Conservation (phyloP, 208 protist genomes). For the Perkinsela sp. region DNA sequence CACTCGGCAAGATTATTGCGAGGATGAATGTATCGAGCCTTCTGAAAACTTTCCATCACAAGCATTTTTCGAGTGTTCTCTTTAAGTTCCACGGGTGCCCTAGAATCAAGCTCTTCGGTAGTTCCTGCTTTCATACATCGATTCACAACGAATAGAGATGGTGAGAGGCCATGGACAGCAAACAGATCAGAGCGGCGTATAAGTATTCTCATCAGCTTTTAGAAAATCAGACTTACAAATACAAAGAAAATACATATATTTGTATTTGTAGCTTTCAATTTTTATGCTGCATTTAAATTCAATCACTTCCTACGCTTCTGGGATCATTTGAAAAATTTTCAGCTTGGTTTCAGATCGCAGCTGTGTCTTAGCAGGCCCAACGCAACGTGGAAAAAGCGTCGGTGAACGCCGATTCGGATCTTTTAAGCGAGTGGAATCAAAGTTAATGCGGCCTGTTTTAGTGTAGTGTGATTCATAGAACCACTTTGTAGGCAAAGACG, state of each 20-base stretch:
- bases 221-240: too few species aligned
- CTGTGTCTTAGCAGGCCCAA: background rate
- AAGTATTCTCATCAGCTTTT: too few species aligned
- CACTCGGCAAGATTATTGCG: slow-evolving; percentile 49
- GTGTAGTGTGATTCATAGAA: slow-evolving; percentile 77
- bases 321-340: background rate
- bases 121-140: too few species aligned
- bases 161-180: too few species aligned
- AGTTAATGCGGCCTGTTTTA: slow-evolving; percentile 15
- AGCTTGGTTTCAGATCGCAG: background rate
- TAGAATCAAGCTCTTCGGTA: background rate
- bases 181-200: too few species aligned
- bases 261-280: too few species aligned
- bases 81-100: background rate
- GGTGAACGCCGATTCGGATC: background rate
- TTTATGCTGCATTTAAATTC: too few species aligned
- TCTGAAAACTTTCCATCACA: slow-evolving; percentile 44
- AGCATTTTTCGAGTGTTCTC: slow-evolving; percentile 28
- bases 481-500: slow-evolving; percentile 66
- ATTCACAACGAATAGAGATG: too few species aligned
- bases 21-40: slow-evolving; percentile 49
- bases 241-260: too few species aligned
- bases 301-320: too few species aligned
- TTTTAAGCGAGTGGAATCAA: background rate
- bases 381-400: background rate